These are phyloP conservation scores for Shiraia bambusicola DNA, from an alignment of 2,329 filamentous ascomycete species.

Conservation along the genomic window DNA sequence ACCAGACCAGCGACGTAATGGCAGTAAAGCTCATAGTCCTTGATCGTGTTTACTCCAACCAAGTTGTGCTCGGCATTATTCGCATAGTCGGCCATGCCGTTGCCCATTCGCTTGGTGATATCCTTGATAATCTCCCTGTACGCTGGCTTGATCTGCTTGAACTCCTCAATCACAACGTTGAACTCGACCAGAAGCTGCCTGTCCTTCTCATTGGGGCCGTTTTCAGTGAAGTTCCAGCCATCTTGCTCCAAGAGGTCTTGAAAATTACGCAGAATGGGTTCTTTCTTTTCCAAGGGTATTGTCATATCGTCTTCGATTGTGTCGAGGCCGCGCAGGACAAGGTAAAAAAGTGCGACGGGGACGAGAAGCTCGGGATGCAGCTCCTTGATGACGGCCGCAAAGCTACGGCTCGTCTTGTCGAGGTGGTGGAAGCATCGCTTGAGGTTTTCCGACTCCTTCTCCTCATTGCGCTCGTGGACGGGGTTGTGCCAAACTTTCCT, in stretches of 20 bases:
- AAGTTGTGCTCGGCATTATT: conserved; percentile 78
- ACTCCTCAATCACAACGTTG: conserved; percentile 80
- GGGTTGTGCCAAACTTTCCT: conserved; percentile 98
- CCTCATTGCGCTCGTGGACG: conserved; percentile 77
- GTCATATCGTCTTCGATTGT: conserved; percentile 99
- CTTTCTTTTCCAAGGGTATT: conserved; percentile 76
- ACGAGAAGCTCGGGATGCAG: conserved; percentile 91
- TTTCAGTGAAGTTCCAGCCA: conserved; percentile 87
- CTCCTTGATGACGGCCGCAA: conserved; percentile 90
- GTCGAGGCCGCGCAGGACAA: conserved; percentile 86
- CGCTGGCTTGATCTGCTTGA: conserved; percentile 80
- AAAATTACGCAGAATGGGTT: conserved; percentile 82
- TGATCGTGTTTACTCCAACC: conserved; percentile 77
- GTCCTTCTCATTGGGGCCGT: conserved; percentile 91
- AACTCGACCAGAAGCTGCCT: conserved; percentile 90
- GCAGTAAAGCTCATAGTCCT: conserved; percentile 95
- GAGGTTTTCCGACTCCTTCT: conserved; percentile 72
- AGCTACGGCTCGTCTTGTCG: conserved; percentile 87
- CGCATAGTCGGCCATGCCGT: conserved; percentile 97
- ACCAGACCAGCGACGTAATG: conserved; percentile 99
- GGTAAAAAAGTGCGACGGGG: conserved; percentile 88
- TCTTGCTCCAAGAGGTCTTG: conserved; percentile 75
- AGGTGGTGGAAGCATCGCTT: conserved; percentile 85
- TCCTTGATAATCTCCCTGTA: conserved; percentile 89
- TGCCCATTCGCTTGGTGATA: conserved; percentile 91